Percentiles rank a stretch among this genome's conserved stretches.
phyloP scores from a whole-genome alignment of 148 eudicot species.

The Arbutus unedo region DNA sequence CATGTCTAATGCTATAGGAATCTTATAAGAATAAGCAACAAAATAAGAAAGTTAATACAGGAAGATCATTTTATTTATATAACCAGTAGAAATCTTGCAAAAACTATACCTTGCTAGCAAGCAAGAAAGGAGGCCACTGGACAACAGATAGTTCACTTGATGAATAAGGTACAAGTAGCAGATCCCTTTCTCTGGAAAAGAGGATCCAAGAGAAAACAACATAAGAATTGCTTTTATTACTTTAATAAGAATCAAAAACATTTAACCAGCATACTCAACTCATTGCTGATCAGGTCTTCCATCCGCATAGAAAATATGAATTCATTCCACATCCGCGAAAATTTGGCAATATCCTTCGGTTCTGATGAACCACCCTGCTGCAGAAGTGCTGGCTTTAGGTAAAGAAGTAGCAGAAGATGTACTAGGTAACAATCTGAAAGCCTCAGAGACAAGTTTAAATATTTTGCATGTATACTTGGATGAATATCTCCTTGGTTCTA shows the following conservation, averaged over 20 bases:
- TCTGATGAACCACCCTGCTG: constrained; percentile 50
- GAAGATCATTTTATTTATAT: constrained; percentile 11
- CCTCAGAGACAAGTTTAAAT: constrained; percentile 7
- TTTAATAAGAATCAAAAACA: neutral
- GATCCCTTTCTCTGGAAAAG: constrained; percentile 74
- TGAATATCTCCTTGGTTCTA: neutral
- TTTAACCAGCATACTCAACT: constrained; percentile 37
- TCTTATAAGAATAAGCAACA: constrained; percentile 37
- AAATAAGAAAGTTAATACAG: constrained; percentile 13
- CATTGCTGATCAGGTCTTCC: constrained; percentile 86
- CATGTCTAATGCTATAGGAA: constrained; percentile 98
- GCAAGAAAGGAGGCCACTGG: constrained; percentile 99
- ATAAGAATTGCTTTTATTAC: neutral
- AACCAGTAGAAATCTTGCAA: constrained; percentile 1
- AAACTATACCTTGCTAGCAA: constrained; percentile 84
- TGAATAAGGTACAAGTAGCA: constrained; percentile 92
- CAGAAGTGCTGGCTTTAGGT: constrained; percentile 6
- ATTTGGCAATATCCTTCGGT: constrained; percentile 70
- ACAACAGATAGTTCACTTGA: constrained; percentile 73
- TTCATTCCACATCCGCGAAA: constrained; percentile 99
- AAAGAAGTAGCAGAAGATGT: neutral
- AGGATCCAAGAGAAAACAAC: constrained; percentile 17
- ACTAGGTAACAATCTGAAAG: neutral
- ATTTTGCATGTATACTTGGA: constrained; percentile 8
- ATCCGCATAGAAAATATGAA: constrained; percentile 78